These are phyloP conservation scores for Tremellales sp. DNA, from an alignment of 1,284 basidiomycete species.

Conservation along the genomic window DNA sequence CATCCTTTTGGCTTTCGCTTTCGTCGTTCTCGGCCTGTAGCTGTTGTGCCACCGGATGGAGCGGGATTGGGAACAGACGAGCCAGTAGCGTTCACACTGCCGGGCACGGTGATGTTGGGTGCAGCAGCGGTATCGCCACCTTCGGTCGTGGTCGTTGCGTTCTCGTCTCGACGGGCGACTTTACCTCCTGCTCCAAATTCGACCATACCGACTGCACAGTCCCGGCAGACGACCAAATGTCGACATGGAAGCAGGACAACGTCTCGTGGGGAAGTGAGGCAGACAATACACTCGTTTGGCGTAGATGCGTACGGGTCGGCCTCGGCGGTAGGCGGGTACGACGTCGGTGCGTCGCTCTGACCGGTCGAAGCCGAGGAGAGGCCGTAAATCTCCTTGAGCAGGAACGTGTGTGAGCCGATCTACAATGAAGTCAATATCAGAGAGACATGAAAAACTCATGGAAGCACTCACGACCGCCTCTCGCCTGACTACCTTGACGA, in stretches of 20 bases:
- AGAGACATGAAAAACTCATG: neutral
- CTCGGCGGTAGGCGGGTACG: constrained; percentile 53
- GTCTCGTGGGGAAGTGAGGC: constrained; percentile 76
- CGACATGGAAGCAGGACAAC: constrained; percentile 84
- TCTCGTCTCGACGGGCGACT: constrained; percentile 61
- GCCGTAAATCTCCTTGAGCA: constrained; percentile 87
- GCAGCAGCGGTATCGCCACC: constrained; percentile 15
- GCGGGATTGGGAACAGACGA: constrained; percentile 37
- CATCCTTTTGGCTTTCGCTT: constrained; percentile 89
- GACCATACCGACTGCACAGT: constrained; percentile 89
- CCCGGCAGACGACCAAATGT: constrained; percentile 85
- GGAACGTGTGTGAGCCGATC: constrained; percentile 85
- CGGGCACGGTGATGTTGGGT: constrained; percentile 2
- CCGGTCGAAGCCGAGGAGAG: constrained; percentile 53
- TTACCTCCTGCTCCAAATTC: constrained; percentile 87
- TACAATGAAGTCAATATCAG: constrained; percentile 5
- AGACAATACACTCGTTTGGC: constrained; percentile 80
- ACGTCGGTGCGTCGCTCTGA: constrained; percentile 46
- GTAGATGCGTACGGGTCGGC: constrained; percentile 62
- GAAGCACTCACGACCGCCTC: constrained; percentile 59
- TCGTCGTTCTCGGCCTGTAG: constrained; percentile 52
- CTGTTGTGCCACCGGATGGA: constrained; percentile 41
- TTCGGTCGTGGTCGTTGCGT: constrained; percentile 4
- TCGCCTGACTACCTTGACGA: constrained; percentile 81
- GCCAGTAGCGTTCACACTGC: constrained; percentile 23